Evolutionary conservation across 345 rosid genomes (phyloP).

Genomic region (Citrus inodora): DNA sequence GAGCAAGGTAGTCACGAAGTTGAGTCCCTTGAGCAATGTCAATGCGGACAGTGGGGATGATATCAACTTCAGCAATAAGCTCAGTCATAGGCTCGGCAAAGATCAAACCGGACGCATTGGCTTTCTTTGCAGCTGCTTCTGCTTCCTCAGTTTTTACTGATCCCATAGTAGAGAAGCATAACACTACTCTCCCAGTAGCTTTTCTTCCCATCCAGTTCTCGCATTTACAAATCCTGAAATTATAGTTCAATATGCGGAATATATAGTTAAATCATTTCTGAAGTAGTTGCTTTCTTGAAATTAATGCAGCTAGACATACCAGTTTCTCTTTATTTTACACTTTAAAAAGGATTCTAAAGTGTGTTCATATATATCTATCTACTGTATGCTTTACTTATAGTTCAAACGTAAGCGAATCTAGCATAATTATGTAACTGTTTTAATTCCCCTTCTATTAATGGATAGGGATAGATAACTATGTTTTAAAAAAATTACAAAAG

Average conservation of each 20-base stretch:
- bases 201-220: constrained; percentile 31
- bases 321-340: too few relatives aligned
- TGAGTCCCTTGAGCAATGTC: constrained; percentile 52
- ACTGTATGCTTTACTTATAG: too few relatives aligned
- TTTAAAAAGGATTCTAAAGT: too few relatives aligned
- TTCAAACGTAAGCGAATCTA: too few relatives aligned
- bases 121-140: constrained; percentile 46
- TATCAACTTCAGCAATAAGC: constrained; percentile 45
- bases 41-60: constrained; percentile 49
- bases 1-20: constrained; percentile 41
- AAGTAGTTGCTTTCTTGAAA: too few relatives aligned
- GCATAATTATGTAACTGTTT: too few relatives aligned
- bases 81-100: constrained; percentile 49
- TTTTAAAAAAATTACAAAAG: too few relatives aligned
- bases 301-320: too few relatives aligned
- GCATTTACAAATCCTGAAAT: constrained; percentile 38
- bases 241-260: background rate
- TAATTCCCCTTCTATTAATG: too few relatives aligned
- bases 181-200: constrained; percentile 41
- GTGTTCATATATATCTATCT: too few relatives aligned
- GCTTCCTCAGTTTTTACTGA: constrained; percentile 35
- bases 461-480: too few relatives aligned
- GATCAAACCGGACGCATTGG: constrained; percentile 48
- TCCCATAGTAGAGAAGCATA: constrained; percentile 62
- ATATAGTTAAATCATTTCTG: too few relatives aligned